A percentile compares a stretch with the other conserved stretches of the same genome.
Evolutionary conservation across 345 rosid species (phyloP).

Genomic region (Chamaenerion angustifolium): DNA sequence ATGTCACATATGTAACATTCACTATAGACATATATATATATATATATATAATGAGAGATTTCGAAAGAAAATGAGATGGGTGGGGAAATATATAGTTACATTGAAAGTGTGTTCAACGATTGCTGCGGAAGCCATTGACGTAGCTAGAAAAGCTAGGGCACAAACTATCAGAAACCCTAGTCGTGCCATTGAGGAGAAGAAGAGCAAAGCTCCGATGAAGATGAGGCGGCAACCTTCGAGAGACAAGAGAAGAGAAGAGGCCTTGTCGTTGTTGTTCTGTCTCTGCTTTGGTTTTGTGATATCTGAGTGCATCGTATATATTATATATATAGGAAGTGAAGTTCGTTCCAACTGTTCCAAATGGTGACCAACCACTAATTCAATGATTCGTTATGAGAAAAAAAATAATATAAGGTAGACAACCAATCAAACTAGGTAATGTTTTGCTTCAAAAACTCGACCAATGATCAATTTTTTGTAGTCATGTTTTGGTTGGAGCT

Average conservation of each 20-base stretch:
- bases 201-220: not conserved
- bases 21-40: too few relatives aligned
- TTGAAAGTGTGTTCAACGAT: conserved; percentile 13
- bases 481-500: too few relatives aligned
- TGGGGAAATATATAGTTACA: conserved; percentile 1
- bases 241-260: not conserved
- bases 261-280: too few relatives aligned
- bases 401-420: not conserved
- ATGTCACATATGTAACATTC: too few relatives aligned
- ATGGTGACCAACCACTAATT: not conserved
- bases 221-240: not conserved
- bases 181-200: conserved; percentile 4
- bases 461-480: not conserved
- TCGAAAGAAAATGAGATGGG: not conserved
- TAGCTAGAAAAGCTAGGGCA: conserved; percentile 5
- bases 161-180: not conserved
- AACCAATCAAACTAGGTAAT: not conserved
- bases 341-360: not conserved
- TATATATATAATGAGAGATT: not conserved
- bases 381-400: not conserved
- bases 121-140: conserved; percentile 6
- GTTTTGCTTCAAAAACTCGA: not conserved
- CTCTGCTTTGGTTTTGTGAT: not conserved
- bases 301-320: not conserved
- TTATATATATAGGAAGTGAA: conserved; percentile 1